A percentile compares a stretch with the other conserved stretches of the same genome.
These are phyloP conservation scores for Hexamita inflata DNA, from an alignment of 208 protist species.

Conservation along the genomic window DNA sequence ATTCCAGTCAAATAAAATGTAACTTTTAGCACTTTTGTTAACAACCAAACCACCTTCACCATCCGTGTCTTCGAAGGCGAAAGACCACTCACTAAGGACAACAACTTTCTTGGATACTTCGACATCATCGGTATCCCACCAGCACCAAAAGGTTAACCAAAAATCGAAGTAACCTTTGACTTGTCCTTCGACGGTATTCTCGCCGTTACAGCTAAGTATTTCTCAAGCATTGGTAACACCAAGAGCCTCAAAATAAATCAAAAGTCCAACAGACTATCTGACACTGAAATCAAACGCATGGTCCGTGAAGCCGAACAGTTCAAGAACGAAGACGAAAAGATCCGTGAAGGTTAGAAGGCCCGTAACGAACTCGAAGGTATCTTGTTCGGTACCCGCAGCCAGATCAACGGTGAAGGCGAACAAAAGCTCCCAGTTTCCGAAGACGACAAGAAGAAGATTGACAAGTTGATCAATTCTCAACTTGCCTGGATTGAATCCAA, in stretches of 20 bases:
- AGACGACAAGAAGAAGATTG: no score
- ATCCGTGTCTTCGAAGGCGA: constrained; percentile 98
- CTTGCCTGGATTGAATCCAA: no score
- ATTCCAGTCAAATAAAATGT: constrained; percentile 74
- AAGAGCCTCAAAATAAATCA: neutral
- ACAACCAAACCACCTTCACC: constrained; percentile 90
- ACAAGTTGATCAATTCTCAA: no score
- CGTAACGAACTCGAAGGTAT: no score
- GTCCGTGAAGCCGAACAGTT: neutral
- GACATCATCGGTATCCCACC: constrained; percentile 68
- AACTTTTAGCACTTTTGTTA: constrained; percentile 74
- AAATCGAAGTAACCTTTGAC: constrained; percentile 94
- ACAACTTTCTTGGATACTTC: constrained; percentile 91
- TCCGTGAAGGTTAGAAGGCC: no score
- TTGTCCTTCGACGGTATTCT: constrained; percentile 22
- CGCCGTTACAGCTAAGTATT: constrained; percentile 24
- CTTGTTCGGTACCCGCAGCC: no score
- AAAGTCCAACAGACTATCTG: neutral
- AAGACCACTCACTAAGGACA: constrained; percentile 80
- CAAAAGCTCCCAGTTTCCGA: no score
- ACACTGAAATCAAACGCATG: neutral
- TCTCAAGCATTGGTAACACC: neutral
- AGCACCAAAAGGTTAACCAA: constrained; percentile 65
- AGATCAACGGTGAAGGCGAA: no score
- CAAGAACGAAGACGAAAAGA: neutral